Percentiles rank a stretch among this genome's conserved stretches.
Evolutionary conservation across 2,329 filamentous ascomycete genomes (phyloP).

Genomic region (Intubia oerlemansii): DNA sequence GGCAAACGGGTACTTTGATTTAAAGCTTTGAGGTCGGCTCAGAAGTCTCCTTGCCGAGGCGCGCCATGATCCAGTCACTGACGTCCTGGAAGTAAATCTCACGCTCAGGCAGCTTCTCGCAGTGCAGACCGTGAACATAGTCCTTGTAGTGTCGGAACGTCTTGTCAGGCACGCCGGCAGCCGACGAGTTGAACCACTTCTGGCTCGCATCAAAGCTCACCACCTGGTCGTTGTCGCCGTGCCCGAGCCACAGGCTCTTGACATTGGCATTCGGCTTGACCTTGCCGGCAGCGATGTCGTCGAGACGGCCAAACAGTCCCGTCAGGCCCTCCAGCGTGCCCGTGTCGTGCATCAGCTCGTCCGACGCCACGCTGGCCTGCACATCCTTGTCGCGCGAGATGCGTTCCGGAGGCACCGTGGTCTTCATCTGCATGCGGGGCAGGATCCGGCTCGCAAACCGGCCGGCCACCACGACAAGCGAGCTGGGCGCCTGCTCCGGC

Average conservation of each 20-base stretch:
- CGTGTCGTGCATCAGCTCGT: slow-evolving; percentile 58
- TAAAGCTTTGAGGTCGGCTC: too few relatives aligned
- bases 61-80: slow-evolving; percentile 41
- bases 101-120: slow-evolving; percentile 25
- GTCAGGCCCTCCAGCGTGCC: slow-evolving; percentile 64
- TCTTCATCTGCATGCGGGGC: slow-evolving; percentile 43
- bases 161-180: slow-evolving; percentile 40
- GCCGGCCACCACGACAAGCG: slow-evolving; percentile 41
- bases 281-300: slow-evolving; percentile 33
- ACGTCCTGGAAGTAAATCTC: slow-evolving; percentile 37
- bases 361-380: slow-evolving; percentile 35
- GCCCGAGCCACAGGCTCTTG: slow-evolving; percentile 45
- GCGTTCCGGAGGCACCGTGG: slow-evolving; percentile 40
- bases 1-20: too few relatives aligned
- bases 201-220: slow-evolving; percentile 44
- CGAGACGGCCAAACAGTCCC: slow-evolving; percentile 55
- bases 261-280: slow-evolving; percentile 30
- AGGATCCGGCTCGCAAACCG: slow-evolving; percentile 45
- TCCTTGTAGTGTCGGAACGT: slow-evolving; percentile 55
- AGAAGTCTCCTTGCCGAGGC: slow-evolving; percentile 10
- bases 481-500: slow-evolving; percentile 38
- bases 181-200: slow-evolving; percentile 32
- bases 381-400: slow-evolving; percentile 47
- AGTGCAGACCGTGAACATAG: slow-evolving; percentile 55
- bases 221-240: slow-evolving; percentile 55